phyloP scores from a whole-genome alignment of 495 filamentous ascomycete genomes.

The Penicillium lividum region DNA sequence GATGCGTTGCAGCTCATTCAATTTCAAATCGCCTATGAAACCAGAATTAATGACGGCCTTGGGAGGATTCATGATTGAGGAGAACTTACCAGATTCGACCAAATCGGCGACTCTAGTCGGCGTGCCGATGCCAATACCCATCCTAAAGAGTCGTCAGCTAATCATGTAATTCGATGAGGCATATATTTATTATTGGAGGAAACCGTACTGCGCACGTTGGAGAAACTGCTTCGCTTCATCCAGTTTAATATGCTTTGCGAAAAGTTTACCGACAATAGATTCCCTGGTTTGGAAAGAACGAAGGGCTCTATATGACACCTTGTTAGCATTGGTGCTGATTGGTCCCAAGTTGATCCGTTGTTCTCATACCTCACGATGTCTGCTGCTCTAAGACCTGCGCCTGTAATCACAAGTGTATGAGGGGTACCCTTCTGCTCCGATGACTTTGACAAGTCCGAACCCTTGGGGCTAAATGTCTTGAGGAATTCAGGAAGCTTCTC shows the following conservation, averaged over 20 bases:
- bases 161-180: neutral
- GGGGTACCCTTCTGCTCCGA: constrained; percentile 73
- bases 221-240: constrained; percentile 80
- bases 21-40: constrained; percentile 64
- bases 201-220: constrained; percentile 54
- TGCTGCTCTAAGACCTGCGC: constrained; percentile 78
- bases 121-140: constrained; percentile 87
- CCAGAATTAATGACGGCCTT: neutral
- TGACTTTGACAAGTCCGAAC: constrained; percentile 54
- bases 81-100: constrained; percentile 67
- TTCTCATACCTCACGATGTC: constrained; percentile 66
- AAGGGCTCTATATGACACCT: constrained; percentile 54
- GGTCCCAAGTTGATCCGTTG: neutral
- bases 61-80: neutral
- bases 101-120: constrained; percentile 79
- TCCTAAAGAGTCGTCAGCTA: constrained; percentile 44
- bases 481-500: constrained; percentile 77
- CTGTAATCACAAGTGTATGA: constrained; percentile 81
- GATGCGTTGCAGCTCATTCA: constrained; percentile 70
- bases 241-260: constrained; percentile 97
- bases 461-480: constrained; percentile 58
- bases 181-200: neutral
- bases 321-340: constrained; percentile 8
- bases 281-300: constrained; percentile 77
- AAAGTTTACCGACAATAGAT: constrained; percentile 80